phyloP scores from a whole-genome alignment of 257 asterid species.

The Coffea canephora region DNA sequence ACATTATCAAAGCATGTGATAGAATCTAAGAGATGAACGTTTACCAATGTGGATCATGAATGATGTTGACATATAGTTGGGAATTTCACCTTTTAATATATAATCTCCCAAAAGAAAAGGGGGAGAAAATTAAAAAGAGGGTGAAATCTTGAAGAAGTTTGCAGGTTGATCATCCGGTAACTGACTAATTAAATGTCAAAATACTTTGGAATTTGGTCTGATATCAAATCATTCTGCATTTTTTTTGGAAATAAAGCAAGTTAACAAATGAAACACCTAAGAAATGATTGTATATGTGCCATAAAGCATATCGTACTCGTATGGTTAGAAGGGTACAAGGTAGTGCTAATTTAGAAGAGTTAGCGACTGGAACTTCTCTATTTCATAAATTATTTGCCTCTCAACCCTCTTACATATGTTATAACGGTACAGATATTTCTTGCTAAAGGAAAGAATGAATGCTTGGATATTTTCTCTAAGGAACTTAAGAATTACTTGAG shows the following conservation, averaged over 20 bases:
- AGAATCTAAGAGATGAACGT: neutral
- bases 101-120: neutral
- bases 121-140: neutral
- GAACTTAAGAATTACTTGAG: neutral
- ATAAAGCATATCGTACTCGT: neutral
- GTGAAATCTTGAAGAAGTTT: neutral
- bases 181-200: neutral
- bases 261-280: neutral
- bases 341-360: no score
- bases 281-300: neutral
- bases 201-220: neutral
- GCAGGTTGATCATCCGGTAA: neutral
- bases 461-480: neutral
- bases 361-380: neutral
- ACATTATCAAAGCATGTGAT: neutral
- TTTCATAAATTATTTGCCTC: neutral
- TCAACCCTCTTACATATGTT: neutral
- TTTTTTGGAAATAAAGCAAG: neutral
- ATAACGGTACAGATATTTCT: neutral
- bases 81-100: neutral
- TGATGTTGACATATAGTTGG: neutral
- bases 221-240: neutral
- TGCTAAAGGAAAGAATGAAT: neutral
- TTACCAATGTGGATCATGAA: neutral
- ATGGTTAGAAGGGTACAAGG: no score